Conservation (phyloP, 23 red algal genomes). For the Gracilaria vermiculophylla region DNA sequence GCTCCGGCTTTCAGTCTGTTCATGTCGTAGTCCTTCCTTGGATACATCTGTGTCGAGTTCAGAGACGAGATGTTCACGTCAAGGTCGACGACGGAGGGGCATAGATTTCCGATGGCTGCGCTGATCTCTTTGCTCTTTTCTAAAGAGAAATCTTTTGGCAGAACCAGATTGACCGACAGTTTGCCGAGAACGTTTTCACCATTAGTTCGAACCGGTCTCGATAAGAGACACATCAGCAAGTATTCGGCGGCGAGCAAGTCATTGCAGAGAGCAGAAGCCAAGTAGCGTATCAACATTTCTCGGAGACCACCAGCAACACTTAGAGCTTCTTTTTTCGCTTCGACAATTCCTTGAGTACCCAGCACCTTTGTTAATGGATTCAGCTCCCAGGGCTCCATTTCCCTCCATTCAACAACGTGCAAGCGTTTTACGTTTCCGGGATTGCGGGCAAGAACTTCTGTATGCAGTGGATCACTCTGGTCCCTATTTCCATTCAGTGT, state of each 20-base stretch:
- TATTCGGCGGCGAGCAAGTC: constrained; percentile 64
- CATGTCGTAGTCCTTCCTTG: constrained; percentile 64
- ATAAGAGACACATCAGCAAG: constrained; percentile 41
- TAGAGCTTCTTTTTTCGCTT: constrained; percentile 8
- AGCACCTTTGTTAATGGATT: constrained; percentile 19
- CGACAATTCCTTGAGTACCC: constrained; percentile 15
- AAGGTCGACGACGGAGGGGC: constrained; percentile 24
- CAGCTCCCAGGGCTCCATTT: constrained; percentile 21
- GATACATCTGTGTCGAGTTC: constrained; percentile 57
- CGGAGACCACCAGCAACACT: constrained; percentile 3
- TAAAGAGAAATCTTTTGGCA: background rate
- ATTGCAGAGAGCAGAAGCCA: constrained; percentile 29
- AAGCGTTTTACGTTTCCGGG: constrained; percentile 44
- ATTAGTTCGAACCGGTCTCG: constrained; percentile 8
- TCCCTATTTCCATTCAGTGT: background rate
- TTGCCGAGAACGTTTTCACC: constrained; percentile 55
- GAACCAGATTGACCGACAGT: constrained; percentile 58
- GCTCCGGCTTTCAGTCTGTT: constrained; percentile 70
- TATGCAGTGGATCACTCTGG: background rate
- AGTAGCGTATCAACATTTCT: constrained; percentile 28
- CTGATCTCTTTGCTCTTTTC: background rate
- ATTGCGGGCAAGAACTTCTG: constrained; percentile 49
- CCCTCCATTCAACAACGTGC: constrained; percentile 45
- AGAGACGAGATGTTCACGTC: constrained; percentile 44
- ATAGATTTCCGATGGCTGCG: constrained; percentile 19